Base-by-base conservation (phyloP, 768 basidiomycete genomes). In the Lepiota venenata region DNA sequence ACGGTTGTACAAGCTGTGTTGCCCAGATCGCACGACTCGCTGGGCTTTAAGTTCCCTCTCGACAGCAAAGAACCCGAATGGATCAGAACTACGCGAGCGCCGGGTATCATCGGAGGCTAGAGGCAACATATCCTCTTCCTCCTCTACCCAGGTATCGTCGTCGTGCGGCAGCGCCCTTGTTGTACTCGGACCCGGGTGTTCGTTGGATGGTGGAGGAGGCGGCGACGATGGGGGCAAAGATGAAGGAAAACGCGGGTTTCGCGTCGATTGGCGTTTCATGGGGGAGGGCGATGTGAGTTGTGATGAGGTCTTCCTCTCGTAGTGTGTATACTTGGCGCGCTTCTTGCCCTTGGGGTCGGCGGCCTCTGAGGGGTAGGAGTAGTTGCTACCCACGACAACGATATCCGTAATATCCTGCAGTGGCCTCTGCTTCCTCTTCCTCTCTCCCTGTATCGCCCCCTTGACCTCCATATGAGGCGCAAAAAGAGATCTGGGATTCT, bases 51-150 rank as follows among this genome's bases (percentile, higher is more conserved):
- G 62, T 46, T 74, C 77, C 47, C 70, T 72, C 62, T 84, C 81
- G 0, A 80, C 72, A 15, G 81, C 78, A 29, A 81, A 69, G 57
- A 84, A 82, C 0, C 82, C 82, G 56, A 84, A 84, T 0, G 81
- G 82, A 56, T 84, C 82, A 0, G 79, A 79, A 29, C 59, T 65
- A 8, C 63, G 58, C 21, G 58, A 58, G 4, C 61, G 38, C 35
- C 58, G 50, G 47, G 46, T 52, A 29, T 60, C 65, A n/a, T 56
- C 41, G 2, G 60, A 58, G 21, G 54, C 56, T 8, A 55, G 38
- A 7, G 52, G 56, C 3, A n/a, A n/a, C n/a, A 56, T 14, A n/a
- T 50, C 27, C 20, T 32, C 40, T 53, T 56, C 46, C 46, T 57
- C 50, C 21, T 50, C 48, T 6, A 32, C 36, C 66, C 65, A 66